Evolutionary conservation across 2,329 filamentous ascomycete genomes (phyloP), one percentile per base, ranked within the genome.

Genomic region (Diaporthe aspalathi): DNA sequence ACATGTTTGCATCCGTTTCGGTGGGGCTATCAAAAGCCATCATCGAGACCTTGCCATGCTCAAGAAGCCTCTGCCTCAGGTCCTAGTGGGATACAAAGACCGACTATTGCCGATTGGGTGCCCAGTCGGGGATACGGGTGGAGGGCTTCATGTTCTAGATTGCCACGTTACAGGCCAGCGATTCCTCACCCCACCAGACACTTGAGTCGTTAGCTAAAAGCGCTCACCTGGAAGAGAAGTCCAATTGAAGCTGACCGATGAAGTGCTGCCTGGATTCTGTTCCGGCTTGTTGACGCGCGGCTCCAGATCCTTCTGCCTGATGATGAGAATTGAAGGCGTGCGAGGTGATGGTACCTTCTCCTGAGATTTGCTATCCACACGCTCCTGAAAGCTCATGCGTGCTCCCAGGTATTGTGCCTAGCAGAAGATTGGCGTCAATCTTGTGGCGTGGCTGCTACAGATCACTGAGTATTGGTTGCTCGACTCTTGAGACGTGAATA

Each of bases 221-320:
- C n/a, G n/a, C n/a, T n/a, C n/a, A n/a, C n/a, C n/a, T n/a, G n/a
- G n/a, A n/a, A n/a, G n/a, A n/a, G n/a, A n/a, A n/a, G n/a, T n/a
- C n/a, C n/a, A n/a, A n/a, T n/a, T n/a, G n/a, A n/a, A n/a, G n/a
- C n/a, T n/a, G n/a, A n/a, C 32, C 8, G 24, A 62, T n/a, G 22
- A 2, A 4, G 22, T 63, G 40, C 40, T 63, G 57, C 57, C 57
- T 49, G 57, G 22, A 27, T 5, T 17, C 2, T 20, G 14, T 27
- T 11, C 14, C 17, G 2, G 7, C 54, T 27, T 22, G 22, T 24
- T 20, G 27, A 45, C 38, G 27, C 43, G 40, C 27, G 38, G 56
- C 56, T 47, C 57, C 1, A n/a, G 22, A 35, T n/a, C 17, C 40
- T 47, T 47, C 57, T 63, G 57, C 57, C 57, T 63, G 40, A 16